These are phyloP conservation scores for Geopyxis carbonaria DNA, from an alignment of 495 filamentous ascomycete genomes.

Conservation along the genomic window DNA sequence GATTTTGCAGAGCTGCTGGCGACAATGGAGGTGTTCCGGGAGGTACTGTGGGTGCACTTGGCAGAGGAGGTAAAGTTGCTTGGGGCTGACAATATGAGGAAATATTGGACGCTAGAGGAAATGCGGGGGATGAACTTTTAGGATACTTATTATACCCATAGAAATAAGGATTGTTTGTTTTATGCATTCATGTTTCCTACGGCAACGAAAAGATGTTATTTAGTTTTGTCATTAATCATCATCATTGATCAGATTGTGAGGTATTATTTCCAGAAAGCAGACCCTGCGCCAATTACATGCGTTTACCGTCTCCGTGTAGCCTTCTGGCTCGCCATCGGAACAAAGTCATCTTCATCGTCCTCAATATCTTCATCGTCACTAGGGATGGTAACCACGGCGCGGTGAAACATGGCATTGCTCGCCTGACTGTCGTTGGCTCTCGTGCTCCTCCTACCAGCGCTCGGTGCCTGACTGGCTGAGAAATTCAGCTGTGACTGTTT, in stretches of 20 bases:
- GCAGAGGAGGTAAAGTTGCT: slow-evolving; percentile 56
- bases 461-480: no score
- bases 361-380: slow-evolving; percentile 74
- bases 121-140: slow-evolving; percentile 56
- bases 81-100: slow-evolving; percentile 72
- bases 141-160: slow-evolving; percentile 27
- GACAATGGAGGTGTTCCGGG: slow-evolving; percentile 46
- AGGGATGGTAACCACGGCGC: slow-evolving; percentile 60
- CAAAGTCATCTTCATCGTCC: slow-evolving; percentile 25
- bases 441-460: slow-evolving; percentile 14
- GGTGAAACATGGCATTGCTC: slow-evolving; percentile 36
- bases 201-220: no score
- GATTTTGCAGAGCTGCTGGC: slow-evolving; percentile 48
- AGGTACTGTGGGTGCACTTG: slow-evolving; percentile 54
- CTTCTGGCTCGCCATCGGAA: slow-evolving; percentile 15
- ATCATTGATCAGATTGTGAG: no score
- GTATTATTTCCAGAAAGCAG: no score
- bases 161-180: no score
- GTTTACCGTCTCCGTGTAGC: slow-evolving; percentile 6
- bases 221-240: no score
- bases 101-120: slow-evolving; percentile 63
- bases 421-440: slow-evolving; percentile 30
- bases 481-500: slow-evolving; percentile 62
- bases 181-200: no score
- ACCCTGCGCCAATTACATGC: no score